Conservation (phyloP, 331 rosid species). For the Pyrus hybrid region DNA sequence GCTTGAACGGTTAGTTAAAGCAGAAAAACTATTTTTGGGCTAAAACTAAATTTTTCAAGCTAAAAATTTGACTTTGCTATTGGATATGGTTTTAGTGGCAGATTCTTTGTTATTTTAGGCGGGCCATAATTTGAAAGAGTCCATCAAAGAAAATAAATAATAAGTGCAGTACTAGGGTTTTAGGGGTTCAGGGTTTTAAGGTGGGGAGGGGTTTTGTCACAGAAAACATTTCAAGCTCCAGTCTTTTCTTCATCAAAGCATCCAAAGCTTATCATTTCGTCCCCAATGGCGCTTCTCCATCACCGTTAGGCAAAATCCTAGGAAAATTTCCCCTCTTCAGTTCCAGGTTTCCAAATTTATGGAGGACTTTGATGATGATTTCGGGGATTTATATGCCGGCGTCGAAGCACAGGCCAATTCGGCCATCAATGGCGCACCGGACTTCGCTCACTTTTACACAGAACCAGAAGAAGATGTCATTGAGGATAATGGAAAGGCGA, state of each 20-base stretch:
- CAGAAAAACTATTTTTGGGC: too few species aligned
- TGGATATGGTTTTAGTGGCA: too few species aligned
- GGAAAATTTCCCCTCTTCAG: neutral
- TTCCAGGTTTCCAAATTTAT: neutral
- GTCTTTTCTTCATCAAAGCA: neutral
- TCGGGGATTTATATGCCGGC: slow-evolving; percentile 49
- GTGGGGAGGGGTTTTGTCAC: neutral
- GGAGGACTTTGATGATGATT: slow-evolving; percentile 45
- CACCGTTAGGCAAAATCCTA: neutral
- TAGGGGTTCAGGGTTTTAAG: neutral
- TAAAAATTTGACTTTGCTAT: too few species aligned
- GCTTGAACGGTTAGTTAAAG: too few species aligned
- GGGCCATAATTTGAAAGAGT: too few species aligned
- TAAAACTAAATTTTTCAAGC: too few species aligned
- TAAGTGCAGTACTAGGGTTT: slow-evolving; percentile 1
- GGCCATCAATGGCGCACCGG: slow-evolving; percentile 7
- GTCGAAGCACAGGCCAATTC: slow-evolving; percentile 23
- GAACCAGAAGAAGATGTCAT: slow-evolving; percentile 1
- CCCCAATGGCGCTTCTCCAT: neutral
- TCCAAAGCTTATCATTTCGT: neutral
- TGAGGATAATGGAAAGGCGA: neutral
- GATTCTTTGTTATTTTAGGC: too few species aligned
- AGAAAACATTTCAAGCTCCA: neutral
- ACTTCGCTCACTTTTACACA: slow-evolving; percentile 6
- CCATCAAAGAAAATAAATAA: neutral